Evolutionary conservation across 352 stramenopile genomes (phyloP).

Genomic region (Pythium plurisporium): DNA sequence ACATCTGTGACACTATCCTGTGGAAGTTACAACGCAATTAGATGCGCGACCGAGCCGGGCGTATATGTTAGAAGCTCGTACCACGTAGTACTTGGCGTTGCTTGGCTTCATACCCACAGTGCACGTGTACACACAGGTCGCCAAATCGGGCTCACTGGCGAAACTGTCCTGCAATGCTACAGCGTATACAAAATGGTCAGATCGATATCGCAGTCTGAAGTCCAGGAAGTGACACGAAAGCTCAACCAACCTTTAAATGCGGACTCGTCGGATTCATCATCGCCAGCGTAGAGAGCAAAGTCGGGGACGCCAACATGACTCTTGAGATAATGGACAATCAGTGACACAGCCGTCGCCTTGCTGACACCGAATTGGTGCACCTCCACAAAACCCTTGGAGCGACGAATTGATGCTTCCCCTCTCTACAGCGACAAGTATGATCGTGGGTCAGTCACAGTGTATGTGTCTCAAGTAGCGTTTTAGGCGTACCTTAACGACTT

Average conservation of each 20-base stretch:
- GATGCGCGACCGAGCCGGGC: no score
- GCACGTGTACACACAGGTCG: conserved; percentile 84
- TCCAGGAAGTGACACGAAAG: background rate
- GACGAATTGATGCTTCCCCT: conserved; percentile 46
- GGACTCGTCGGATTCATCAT: conserved; percentile 97
- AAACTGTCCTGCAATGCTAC: conserved; percentile 47
- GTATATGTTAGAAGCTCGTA: conserved; percentile 28
- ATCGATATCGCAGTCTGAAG: background rate
- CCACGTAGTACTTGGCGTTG: conserved; percentile 93
- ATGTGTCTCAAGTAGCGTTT: conserved; percentile 45
- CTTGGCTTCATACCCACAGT: conserved; percentile 98
- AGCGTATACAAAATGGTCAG: background rate
- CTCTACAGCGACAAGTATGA: conserved; percentile 50
- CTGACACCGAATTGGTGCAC: conserved; percentile 71
- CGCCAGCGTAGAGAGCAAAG: conserved; percentile 95
- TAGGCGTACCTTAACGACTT: conserved; percentile 83
- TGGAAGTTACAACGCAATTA: background rate
- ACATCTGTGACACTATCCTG: conserved; percentile 57
- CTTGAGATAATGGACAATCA: conserved; percentile 56
- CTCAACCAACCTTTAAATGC: conserved; percentile 50
- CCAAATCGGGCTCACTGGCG: conserved; percentile 26
- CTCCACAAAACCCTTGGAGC: conserved; percentile 68
- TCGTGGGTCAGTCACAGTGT: no score
- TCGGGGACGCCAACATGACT: conserved; percentile 75
- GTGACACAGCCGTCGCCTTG: conserved; percentile 50